Conservation (phyloP, 2,329 filamentous ascomycete species). For the Neophaeococcomyces mojaviensis region DNA sequence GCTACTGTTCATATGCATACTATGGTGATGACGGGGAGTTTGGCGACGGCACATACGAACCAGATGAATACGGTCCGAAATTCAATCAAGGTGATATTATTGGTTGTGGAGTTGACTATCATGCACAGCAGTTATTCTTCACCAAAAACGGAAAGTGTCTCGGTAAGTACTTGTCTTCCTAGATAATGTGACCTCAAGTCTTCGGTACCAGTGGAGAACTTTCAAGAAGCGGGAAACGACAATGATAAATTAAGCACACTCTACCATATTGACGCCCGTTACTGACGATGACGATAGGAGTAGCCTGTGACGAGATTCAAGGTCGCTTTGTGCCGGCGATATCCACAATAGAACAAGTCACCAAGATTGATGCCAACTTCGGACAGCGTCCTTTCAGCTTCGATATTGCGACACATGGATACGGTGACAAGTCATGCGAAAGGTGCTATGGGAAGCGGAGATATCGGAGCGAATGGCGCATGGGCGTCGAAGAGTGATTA, state of each 20-base stretch:
- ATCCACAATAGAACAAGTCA: neutral
- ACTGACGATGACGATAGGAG: neutral
- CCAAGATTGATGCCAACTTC: neutral
- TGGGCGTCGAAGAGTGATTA: too few relatives aligned
- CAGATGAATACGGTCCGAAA: neutral
- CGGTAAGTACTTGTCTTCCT: neutral
- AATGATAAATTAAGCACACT: too few relatives aligned
- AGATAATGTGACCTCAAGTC: neutral
- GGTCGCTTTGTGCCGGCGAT: neutral
- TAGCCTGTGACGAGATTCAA: neutral
- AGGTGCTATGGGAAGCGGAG: neutral
- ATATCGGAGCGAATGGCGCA: too few relatives aligned
- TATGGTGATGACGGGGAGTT: neutral
- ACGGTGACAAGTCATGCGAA: neutral
- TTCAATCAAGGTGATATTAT: neutral
- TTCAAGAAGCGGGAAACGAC: too few relatives aligned
- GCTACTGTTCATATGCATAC: neutral
- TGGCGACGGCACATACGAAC: neutral
- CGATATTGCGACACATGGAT: neutral
- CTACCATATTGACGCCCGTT: neutral
- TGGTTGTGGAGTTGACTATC: neutral
- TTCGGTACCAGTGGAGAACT: too few relatives aligned
- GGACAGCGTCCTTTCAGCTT: neutral
- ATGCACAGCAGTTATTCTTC: neutral
- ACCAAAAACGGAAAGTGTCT: constrained; percentile 1